Evolutionary conservation across 306 rosid species (phyloP).

Genomic region (Astragalus membranaceus): DNA sequence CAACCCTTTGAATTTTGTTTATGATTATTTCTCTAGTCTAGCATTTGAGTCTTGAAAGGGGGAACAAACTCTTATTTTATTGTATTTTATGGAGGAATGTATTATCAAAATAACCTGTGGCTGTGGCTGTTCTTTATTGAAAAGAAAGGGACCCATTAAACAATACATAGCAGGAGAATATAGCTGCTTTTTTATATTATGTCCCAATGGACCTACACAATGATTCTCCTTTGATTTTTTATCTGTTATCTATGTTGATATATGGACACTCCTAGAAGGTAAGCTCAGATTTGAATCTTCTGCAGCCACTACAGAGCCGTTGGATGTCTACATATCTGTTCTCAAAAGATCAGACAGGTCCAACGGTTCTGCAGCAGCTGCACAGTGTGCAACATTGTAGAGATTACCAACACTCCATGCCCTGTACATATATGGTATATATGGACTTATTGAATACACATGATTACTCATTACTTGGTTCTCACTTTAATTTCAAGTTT

Average conservation of each 20-base stretch:
- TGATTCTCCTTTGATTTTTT: not conserved
- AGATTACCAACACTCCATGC: no score
- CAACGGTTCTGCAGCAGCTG: no score
- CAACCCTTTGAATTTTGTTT: conserved; percentile 2
- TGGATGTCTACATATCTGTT: no score
- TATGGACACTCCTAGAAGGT: not conserved
- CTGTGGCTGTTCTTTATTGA: conserved; percentile 5
- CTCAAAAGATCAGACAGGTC: no score
- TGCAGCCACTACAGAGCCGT: no score
- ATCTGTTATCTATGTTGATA: no score
- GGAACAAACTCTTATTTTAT: not conserved
- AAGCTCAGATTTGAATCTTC: no score
- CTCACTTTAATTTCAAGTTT: not conserved
- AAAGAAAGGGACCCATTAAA: not conserved
- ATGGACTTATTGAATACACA: not conserved
- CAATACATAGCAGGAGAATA: not conserved
- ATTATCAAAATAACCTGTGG: not conserved
- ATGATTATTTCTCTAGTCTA: not conserved
- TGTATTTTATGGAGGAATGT: not conserved
- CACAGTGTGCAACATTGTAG: no score
- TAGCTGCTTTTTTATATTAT: not conserved
- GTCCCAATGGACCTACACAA: conserved; percentile 3
- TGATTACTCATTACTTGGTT: not conserved
- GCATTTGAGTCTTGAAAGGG: not conserved
- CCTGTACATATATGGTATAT: no score